Evolutionary conservation across 768 basidiomycete genomes (phyloP), one percentile per base, ranked within the genome.

Genomic region (Hygrocybe coccinea): DNA sequence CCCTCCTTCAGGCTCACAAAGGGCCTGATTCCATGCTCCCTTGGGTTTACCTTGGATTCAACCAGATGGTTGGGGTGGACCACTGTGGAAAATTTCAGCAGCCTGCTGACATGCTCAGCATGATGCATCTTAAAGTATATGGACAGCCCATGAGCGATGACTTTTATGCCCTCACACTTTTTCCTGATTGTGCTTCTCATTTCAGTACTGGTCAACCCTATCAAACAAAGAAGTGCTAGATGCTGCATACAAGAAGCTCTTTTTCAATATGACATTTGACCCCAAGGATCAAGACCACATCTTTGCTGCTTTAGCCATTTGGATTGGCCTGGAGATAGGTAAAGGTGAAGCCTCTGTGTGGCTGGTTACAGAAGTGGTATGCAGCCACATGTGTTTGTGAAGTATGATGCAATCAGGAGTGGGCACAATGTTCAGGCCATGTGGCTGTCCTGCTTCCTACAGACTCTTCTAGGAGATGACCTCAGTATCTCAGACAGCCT

Each of bases 111-210:
- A 44, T 41, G 19, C 45, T 49, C 17, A 48, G 21, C 17, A 24
- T 55, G n/a, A 24, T 11, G 25, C 44, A 55, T 55, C 45, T 55
- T 12, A 55, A 55, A 29, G 33, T 33, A 11, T 55, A 55, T 38
- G 54, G 54, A 14, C 54, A 44, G 24, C 54, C 54, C 11, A 44
- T 49, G 15, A 45, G 54, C 46, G 36, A 22, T 17, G 12, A 17
- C 33, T 12, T 48, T 19, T 19, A n/a, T 22, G 24, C 25, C 14
- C 54, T 55, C 41, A 41, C 2, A 33, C 9, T 47, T 9, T 25
- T 46, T 9, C 8, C 44, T 46, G 9, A 22, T 10, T 46, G 36
- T 37, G 8, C 19, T 19, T 19, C 22, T 46, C 19, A 46, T 17
- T 19, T 46, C 22, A 46, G 44, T 46, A 46, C 44, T 46, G 44